Percentiles rank a stretch among this genome's conserved stretches.
Evolutionary conservation across 2,329 filamentous ascomycete species (phyloP).

Genomic region (Fusarium avenaceum): DNA sequence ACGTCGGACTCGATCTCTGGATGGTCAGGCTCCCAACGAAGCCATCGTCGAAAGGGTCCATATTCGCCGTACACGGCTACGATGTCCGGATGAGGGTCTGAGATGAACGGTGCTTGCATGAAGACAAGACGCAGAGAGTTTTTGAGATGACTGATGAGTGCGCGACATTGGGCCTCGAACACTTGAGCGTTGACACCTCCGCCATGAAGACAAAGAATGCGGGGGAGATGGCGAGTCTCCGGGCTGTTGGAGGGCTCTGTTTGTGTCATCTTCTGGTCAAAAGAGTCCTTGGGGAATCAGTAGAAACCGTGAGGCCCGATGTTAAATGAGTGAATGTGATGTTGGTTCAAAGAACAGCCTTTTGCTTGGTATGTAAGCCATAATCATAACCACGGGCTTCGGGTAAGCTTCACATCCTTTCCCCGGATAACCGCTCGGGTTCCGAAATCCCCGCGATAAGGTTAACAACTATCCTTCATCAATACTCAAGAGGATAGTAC

Average conservation of each 20-base stretch:
- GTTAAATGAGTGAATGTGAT: neutral
- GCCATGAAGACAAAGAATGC: slow-evolving; percentile 85
- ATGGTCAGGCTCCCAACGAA: slow-evolving; percentile 73
- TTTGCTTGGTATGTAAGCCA: slow-evolving; percentile 17
- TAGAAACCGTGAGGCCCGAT: neutral
- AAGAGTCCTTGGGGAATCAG: neutral
- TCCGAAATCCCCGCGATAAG: slow-evolving; percentile 22
- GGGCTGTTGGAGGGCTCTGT: slow-evolving; percentile 16
- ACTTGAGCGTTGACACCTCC: slow-evolving; percentile 80
- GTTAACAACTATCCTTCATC: neutral
- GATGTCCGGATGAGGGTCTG: slow-evolving; percentile 72
- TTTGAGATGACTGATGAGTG: slow-evolving; percentile 61
- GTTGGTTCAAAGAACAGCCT: slow-evolving; percentile 8
- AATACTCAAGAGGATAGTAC: neutral
- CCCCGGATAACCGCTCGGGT: slow-evolving; percentile 27
- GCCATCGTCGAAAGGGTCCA: slow-evolving; percentile 74
- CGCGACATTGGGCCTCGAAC: slow-evolving; percentile 77
- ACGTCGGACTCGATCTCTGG: slow-evolving; percentile 62
- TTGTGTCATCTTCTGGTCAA: slow-evolving; percentile 38
- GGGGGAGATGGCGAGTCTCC: slow-evolving; percentile 61
- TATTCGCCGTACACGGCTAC: slow-evolving; percentile 73
- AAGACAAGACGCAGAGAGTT: slow-evolving; percentile 78
- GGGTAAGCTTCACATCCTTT: slow-evolving; percentile 30
- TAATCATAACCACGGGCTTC: slow-evolving; percentile 17
- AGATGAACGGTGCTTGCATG: slow-evolving; percentile 76